Conservation (phyloP, 148 eudicot species). For the Persicaria maculosa region DNA sequence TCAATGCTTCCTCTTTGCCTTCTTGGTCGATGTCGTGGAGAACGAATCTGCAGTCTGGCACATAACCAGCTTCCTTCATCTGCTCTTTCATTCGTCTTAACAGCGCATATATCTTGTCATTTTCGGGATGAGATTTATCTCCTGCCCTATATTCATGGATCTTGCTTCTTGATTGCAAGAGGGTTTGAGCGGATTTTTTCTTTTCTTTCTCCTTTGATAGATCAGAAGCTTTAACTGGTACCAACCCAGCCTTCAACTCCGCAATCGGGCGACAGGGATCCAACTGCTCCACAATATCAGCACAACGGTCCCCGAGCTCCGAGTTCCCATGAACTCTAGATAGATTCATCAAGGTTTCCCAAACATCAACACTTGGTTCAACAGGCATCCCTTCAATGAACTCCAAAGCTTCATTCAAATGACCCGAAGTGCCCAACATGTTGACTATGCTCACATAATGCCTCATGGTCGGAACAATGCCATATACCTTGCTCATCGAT, state of each 20-base stretch:
- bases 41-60: conserved; percentile 72
- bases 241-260: conserved; percentile 54
- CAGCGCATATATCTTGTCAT: conserved; percentile 51
- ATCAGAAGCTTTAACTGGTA: conserved; percentile 45
- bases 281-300: conserved; percentile 53
- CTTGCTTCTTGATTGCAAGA: conserved; percentile 40
- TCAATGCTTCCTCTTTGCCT: conserved; percentile 77
- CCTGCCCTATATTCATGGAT: conserved; percentile 77
- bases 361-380: conserved; percentile 56
- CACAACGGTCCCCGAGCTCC: conserved; percentile 76
- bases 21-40: conserved; percentile 78
- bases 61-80: conserved; percentile 73
- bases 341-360: conserved; percentile 71
- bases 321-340: conserved; percentile 59
- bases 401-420: conserved; percentile 67
- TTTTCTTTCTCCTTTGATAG: conserved; percentile 49
- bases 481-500: conserved; percentile 58
- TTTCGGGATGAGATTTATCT: conserved; percentile 73
- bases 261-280: conserved; percentile 55
- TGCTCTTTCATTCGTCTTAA: conserved; percentile 68
- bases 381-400: conserved; percentile 68
- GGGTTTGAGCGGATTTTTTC: conserved; percentile 38
- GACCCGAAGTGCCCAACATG: conserved; percentile 69
- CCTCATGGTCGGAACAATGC: conserved; percentile 62
- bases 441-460: conserved; percentile 70